These are phyloP conservation scores for Cadophora gregata DNA, from an alignment of 2,329 filamentous ascomycete species.

Conservation along the genomic window DNA sequence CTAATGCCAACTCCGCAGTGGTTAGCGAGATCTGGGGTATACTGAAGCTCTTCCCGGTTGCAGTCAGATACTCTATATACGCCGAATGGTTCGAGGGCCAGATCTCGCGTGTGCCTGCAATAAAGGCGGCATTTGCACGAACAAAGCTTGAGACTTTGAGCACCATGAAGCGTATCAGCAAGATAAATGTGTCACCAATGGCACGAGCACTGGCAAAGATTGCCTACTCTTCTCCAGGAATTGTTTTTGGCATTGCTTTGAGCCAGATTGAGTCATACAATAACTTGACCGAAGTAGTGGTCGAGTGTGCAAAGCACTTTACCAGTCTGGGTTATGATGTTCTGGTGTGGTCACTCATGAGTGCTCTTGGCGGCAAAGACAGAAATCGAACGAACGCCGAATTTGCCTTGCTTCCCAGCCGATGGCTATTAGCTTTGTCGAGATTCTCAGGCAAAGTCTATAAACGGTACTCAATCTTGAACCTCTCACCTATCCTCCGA, in stretches of 20 bases:
- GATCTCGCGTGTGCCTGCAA: constrained; percentile 76
- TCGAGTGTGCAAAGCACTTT: constrained; percentile 94
- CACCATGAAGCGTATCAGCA: constrained; percentile 86
- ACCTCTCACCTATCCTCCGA: constrained; percentile 82
- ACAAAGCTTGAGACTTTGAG: constrained; percentile 81
- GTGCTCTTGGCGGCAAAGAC: constrained; percentile 67
- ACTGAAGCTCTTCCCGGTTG: constrained; percentile 77
- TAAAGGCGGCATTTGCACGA: constrained; percentile 78
- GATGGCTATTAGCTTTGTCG: constrained; percentile 89
- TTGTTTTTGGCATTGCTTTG: constrained; percentile 89
- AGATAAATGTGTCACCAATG: constrained; percentile 85
- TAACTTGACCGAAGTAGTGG: constrained; percentile 92
- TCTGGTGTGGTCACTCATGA: constrained; percentile 89
- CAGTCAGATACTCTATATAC: constrained; percentile 85
- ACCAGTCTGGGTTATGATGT: constrained; percentile 93
- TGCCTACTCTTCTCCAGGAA: constrained; percentile 87
- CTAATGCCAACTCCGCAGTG: constrained; percentile 80
- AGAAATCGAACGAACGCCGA: constrained; percentile 67
- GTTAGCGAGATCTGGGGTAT: constrained; percentile 89
- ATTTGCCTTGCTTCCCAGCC: constrained; percentile 77
- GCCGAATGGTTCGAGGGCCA: constrained; percentile 89
- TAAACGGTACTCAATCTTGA: constrained; percentile 82
- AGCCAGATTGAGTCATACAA: constrained; percentile 92
- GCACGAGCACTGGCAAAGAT: constrained; percentile 89
- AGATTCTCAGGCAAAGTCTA: constrained; percentile 92